phyloP scores from a whole-genome alignment of 2,329 filamentous ascomycete species.

The Chalaropsis ovoidea region DNA sequence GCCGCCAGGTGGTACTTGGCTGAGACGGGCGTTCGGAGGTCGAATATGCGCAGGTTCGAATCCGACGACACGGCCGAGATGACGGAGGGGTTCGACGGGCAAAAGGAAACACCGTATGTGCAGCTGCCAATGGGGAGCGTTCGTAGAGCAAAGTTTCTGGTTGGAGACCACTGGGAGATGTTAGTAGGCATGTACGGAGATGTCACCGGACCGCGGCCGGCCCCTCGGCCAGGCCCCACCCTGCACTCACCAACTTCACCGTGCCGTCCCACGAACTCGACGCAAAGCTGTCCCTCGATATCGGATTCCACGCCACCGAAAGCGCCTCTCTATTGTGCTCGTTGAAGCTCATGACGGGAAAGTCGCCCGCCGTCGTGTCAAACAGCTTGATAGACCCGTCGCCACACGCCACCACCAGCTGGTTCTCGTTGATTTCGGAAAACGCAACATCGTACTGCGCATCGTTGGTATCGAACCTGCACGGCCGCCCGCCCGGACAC shows the following conservation, averaged over 20 bases:
- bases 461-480: constrained; percentile 90
- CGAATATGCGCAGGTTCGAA: constrained; percentile 80
- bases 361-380: constrained; percentile 69
- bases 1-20: constrained; percentile 79
- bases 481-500: neutral
- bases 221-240: neutral
- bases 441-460: constrained; percentile 89
- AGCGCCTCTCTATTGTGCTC: constrained; percentile 93
- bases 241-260: constrained; percentile 61
- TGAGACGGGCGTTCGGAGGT: constrained; percentile 74
- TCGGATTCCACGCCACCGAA: constrained; percentile 82
- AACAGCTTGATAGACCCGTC: constrained; percentile 94
- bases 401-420: constrained; percentile 77
- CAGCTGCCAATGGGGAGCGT: constrained; percentile 88
- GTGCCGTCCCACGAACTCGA: constrained; percentile 95
- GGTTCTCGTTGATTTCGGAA: constrained; percentile 95
- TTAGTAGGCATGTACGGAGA: neutral
- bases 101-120: constrained; percentile 88
- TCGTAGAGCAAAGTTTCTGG: constrained; percentile 59
- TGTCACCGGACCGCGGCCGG: neutral
- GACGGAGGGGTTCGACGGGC: constrained; percentile 73
- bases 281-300: constrained; percentile 81
- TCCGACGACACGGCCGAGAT: constrained; percentile 83
- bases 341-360: constrained; percentile 82
- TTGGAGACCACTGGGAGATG: constrained; percentile 63